Percentiles rank a stretch among this genome's conserved stretches.
Conservation (phyloP, 2,329 filamentous ascomycete genomes). For the Verticillium nonalfalfae region DNA sequence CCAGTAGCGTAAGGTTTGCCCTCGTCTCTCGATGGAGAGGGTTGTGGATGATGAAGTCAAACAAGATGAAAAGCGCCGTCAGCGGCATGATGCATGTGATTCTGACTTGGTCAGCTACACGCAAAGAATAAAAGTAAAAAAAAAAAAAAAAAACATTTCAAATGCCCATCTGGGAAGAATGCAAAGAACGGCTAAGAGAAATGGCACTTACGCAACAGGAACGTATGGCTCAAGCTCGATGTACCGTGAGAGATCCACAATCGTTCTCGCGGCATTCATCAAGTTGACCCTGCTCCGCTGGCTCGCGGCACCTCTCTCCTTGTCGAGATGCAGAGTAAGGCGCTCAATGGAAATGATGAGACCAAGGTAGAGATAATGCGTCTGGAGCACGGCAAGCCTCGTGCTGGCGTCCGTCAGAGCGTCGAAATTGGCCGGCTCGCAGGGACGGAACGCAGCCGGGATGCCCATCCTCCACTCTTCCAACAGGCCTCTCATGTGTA, state of each 20-base stretch:
- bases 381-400: conserved; percentile 16
- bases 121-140: not conserved
- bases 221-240: conserved; percentile 25
- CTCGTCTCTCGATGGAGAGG: conserved; percentile 12
- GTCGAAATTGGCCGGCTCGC: conserved; percentile 13
- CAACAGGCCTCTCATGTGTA: conserved; percentile 15
- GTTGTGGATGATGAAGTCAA: conserved; percentile 16
- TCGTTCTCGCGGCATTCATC: conserved; percentile 20
- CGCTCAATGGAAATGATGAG: conserved; percentile 22
- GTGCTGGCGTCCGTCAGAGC: conserved; percentile 8
- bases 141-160: not conserved
- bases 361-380: conserved; percentile 22
- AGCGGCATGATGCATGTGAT: conserved; percentile 11
- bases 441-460: conserved; percentile 21
- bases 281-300: conserved; percentile 16
- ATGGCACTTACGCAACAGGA: conserved; percentile 22
- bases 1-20: conserved; percentile 10
- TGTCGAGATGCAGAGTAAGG: conserved; percentile 18
- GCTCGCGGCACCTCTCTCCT: conserved; percentile 7
- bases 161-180: too few species aligned
- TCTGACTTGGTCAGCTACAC: conserved; percentile 1
- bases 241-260: conserved; percentile 24
- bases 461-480: conserved; percentile 23
- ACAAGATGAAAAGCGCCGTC: conserved; percentile 14
- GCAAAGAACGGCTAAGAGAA: not conserved